A percentile compares a stretch with the other conserved stretches of the same genome.
Conservation (phyloP, 2,329 filamentous ascomycete genomes). For the Ascosphaera pollenicola region DNA sequence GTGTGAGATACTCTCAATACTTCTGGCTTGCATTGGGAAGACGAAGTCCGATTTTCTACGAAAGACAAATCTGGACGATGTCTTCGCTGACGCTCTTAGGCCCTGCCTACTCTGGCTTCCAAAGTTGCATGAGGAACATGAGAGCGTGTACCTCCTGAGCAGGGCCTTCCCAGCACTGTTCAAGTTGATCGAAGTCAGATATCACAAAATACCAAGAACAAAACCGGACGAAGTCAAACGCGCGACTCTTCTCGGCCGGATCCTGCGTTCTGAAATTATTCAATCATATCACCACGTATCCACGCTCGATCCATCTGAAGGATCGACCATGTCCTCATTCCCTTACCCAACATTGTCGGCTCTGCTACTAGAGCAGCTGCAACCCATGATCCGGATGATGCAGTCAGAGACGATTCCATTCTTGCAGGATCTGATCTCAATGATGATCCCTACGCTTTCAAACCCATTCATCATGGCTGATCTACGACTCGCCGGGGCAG, state of each 20-base stretch:
- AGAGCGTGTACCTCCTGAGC: constrained; percentile 42
- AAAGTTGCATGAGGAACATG: constrained; percentile 48
- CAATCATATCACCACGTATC: constrained; percentile 23
- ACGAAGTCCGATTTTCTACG: constrained; percentile 18
- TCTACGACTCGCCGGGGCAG: constrained; percentile 30
- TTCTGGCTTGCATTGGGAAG: constrained; percentile 15
- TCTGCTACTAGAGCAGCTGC: constrained; percentile 14
- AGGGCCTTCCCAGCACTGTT: constrained; percentile 46
- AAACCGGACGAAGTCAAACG: constrained; percentile 7
- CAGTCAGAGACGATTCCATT: constrained; percentile 18
- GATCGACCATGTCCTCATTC: constrained; percentile 21
- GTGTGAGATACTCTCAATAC: constrained; percentile 14
- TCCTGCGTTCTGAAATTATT: constrained; percentile 15
- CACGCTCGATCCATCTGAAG: constrained; percentile 21
- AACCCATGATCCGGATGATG: constrained; percentile 11
- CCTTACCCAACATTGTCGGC: constrained; percentile 27
- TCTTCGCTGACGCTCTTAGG: constrained; percentile 22
- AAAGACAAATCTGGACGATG: constrained; percentile 21
- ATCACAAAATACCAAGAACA: constrained; percentile 6
- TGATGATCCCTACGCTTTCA: constrained; percentile 41
- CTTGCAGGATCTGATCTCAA: constrained; percentile 40
- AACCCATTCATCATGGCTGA: constrained; percentile 44
- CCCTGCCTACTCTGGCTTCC: constrained; percentile 60
- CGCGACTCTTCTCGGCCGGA: constrained; percentile 7
- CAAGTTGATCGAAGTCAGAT: constrained; percentile 27